Evolutionary conservation across 257 asterid species (phyloP).

Genomic region (Solanum chiquidenum): DNA sequence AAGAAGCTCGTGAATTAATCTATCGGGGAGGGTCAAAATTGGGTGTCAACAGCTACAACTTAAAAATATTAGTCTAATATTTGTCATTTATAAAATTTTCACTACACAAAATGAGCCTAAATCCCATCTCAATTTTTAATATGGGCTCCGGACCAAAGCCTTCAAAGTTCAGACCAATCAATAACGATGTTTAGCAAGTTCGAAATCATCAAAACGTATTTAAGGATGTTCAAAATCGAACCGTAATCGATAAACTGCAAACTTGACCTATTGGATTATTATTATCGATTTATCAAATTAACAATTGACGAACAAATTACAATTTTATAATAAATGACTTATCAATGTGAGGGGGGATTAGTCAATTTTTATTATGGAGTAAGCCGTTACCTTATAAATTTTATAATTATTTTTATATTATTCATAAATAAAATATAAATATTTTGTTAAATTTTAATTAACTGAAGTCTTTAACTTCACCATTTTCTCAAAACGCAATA

Average conservation of each 20-base stretch:
- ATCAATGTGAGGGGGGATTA: background rate
- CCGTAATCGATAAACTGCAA: background rate
- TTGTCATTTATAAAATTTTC: too few relatives aligned
- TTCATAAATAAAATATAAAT: too few relatives aligned
- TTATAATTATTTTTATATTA: too few relatives aligned
- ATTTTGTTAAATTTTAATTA: too few relatives aligned
- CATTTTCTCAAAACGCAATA: too few relatives aligned
- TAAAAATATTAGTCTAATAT: too few relatives aligned
- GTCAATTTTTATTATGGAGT: background rate
- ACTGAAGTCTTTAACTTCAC: too few relatives aligned
- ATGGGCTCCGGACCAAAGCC: background rate
- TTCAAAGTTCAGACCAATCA: background rate
- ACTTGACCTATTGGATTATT: background rate
- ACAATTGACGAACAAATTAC: background rate
- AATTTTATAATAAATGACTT: background rate
- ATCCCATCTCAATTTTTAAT: background rate
- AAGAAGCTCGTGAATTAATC: too few relatives aligned
- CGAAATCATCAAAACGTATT: background rate
- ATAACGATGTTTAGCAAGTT: background rate
- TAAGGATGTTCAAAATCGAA: background rate
- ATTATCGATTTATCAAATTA: background rate
- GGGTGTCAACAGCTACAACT: too few relatives aligned
- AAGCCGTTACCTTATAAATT: background rate
- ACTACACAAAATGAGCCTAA: background rate
- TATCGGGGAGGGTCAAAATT: too few relatives aligned